Conservation (phyloP, 805 yeast genomes). For the Candida pseudoglaebosa region DNA sequence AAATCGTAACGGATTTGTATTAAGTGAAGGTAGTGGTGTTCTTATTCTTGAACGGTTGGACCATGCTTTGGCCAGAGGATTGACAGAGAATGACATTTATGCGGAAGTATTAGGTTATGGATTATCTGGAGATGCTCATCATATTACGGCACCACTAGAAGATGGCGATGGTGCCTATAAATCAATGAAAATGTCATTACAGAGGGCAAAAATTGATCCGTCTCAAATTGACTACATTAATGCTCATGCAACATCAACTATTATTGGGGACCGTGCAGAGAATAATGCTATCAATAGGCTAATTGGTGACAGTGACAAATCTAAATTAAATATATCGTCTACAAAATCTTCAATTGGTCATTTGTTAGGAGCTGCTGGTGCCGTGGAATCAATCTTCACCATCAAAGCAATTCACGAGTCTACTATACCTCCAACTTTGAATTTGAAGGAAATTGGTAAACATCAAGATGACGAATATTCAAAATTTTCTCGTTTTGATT, state of each 20-base stretch:
- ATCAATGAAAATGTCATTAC: slow-evolving; percentile 77
- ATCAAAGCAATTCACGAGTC: slow-evolving; percentile 57
- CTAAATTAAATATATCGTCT: slow-evolving; percentile 58
- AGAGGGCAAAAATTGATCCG: slow-evolving; percentile 45
- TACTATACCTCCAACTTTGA: slow-evolving; percentile 75
- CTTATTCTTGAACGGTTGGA: slow-evolving; percentile 71
- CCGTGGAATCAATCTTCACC: slow-evolving; percentile 85
- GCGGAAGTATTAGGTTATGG: slow-evolving; percentile 90
- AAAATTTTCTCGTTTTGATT: slow-evolving; percentile 49
- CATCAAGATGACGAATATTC: slow-evolving; percentile 41
- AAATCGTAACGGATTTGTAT: slow-evolving; percentile 78
- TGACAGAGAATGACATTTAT: slow-evolving; percentile 51
- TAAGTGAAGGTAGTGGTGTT: slow-evolving; percentile 91
- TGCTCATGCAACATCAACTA: slow-evolving; percentile 96
- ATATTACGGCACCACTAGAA: slow-evolving; percentile 85
- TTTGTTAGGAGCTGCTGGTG: slow-evolving; percentile 92
- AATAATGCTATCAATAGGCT: slow-evolving; percentile 63
- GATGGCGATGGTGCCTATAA: slow-evolving; percentile 81
- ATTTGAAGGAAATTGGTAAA: slow-evolving; percentile 53
- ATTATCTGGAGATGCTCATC: slow-evolving; percentile 84
- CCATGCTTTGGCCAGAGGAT: slow-evolving; percentile 64
- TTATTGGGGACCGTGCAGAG: slow-evolving; percentile 86
- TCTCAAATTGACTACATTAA: slow-evolving; percentile 69
- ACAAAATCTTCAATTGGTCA: slow-evolving; percentile 95
- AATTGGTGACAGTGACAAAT: slow-evolving; percentile 29